Evolutionary conservation across 2,329 filamentous ascomycete species (phyloP), one percentile per base, ranked within the genome.

Genomic region (Helminthosporium solani): DNA sequence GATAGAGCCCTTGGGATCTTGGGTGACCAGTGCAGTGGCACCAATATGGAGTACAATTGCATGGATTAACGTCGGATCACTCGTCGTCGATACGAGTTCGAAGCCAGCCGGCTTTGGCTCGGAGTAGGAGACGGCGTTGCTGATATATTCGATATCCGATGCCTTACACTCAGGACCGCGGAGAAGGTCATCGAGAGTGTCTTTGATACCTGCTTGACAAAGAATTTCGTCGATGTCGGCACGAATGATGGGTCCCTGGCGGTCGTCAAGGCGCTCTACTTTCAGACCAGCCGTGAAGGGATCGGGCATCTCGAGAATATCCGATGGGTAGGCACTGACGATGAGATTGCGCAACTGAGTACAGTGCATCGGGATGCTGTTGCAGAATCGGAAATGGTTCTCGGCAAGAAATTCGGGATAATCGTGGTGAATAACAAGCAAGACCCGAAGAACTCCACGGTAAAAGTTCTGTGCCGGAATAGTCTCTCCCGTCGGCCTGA

Each of bases 391-490:
- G 56, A 88, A 83, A 64, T 95, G 88, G 67, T 95, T 90, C 58
- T 91, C 88, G 5, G 88, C 87, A 33, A 99, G 74, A 70, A 96
- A 99, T 46, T 96, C 90, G 0, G 92, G 88, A 70, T 90, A 97
- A 68, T 99, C 94, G 64, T 97, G 94, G 57, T 96, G 88, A 42
- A 99, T 75, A 42, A 95, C 81, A 27, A 95, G 75, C 44, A 97
- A 74, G 49, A 96, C 81, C 63, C 95, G 90, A 38, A 95, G 75
- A 1, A 88, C 83, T 7, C 86, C 90, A 50, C 89, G 85, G 68
- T 96, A 96, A 50, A 95, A 82, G 44, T 92, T 88, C 66, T 89
- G 91, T 27, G 85, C 83, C 40, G 88, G 79, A 27, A 82, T 77
- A 3, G 84, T 78, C 14, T 90, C 79, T 47, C 84, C 84, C 21